Base-by-base conservation (phyloP, 768 basidiomycete species). In the Hysterangium stoloniferum region DNA sequence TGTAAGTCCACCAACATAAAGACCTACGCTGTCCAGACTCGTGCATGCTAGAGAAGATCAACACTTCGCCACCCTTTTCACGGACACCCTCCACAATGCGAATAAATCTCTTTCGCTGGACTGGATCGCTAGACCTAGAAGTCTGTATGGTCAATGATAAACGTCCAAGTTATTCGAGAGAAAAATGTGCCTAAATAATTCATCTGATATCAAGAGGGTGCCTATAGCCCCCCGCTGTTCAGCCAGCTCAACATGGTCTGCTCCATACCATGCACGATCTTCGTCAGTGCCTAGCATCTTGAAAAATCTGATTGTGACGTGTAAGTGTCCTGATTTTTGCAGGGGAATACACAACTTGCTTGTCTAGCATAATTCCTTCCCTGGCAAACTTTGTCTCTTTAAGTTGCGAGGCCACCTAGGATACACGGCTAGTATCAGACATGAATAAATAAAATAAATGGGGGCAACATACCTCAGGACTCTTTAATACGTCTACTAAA, bases 11-110 rank as follows among this genome's bases (percentile, higher is more conserved):
- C 3, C 28, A 17, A 19, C 4, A n/a, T n/a, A 13, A 20, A 22
- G 25, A 71, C 88, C 61, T 61, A 95, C 93, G 94, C 75, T 97
- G 93, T 12, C 96, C 96, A 19, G 89, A 91, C 68, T 99, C 96
- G 62, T 99, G 96, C 96, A 99, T 98, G 60, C 93, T 97, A 4
- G 95, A 98, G 66, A 98, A 99, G 56, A 97, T 93, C 17, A 97
- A 73, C 4, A 93, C 93, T 62, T 98, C 94, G 22, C 83, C 95
- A 22, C 93, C 91, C 56, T 86, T 89, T 40, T 80, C 75, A 58
- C 85, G 82, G 13, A 97, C 92, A 31, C 79, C 80, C 65, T 99
- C 95, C 1, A 95, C 92, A 31, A 98, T 72, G 40, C 68, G 71
- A 28, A 99, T 94, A 58, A 88, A 98, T 62, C 76, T 80, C 63